Percentiles rank a stretch among this genome's conserved stretches.
phyloP scores from a whole-genome alignment of 352 stramenopile species.

The Globisporangium spiculum region DNA sequence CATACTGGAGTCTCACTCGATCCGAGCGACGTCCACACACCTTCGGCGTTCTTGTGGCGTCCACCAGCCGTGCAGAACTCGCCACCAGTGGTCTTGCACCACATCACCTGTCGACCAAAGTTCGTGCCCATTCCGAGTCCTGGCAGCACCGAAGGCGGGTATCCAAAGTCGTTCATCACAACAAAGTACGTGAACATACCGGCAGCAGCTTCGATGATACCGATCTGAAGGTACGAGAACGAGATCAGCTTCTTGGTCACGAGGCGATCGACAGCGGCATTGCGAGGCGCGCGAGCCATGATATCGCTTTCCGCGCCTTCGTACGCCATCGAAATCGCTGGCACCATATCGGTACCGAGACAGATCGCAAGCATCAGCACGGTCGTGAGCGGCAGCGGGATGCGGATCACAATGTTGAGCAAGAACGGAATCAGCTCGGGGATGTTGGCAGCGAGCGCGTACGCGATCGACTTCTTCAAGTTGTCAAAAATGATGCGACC shows the following conservation, averaged over 20 bases:
- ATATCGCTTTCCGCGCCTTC: conserved; percentile 87
- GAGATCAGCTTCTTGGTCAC: conserved; percentile 90
- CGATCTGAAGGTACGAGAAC: conserved; percentile 87
- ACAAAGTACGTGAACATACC: conserved; percentile 89
- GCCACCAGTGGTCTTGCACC: conserved; percentile 66
- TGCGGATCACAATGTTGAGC: conserved; percentile 79
- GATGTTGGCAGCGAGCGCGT: conserved; percentile 91
- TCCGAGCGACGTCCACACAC: conserved; percentile 22
- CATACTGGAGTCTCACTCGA: conserved; percentile 20
- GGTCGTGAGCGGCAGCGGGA: conserved; percentile 87
- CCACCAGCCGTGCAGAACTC: conserved; percentile 47
- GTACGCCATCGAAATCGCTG: conserved; percentile 91
- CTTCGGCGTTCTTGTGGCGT: conserved; percentile 21
- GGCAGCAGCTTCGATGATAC: conserved; percentile 82
- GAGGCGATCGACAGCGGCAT: conserved; percentile 79
- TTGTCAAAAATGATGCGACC: conserved; percentile 95
- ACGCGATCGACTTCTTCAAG: conserved; percentile 93
- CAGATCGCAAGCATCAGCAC: conserved; percentile 92
- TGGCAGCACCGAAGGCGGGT: conserved; percentile 51
- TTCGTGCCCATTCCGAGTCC: conserved; percentile 51
- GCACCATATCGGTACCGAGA: conserved; percentile 91
- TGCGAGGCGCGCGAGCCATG: conserved; percentile 78
- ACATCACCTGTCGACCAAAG: conserved; percentile 70
- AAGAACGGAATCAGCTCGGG: conserved; percentile 87
- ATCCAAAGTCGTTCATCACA: conserved; percentile 89